Base-by-base conservation (phyloP, 139 green algal species). In the Tetraselmis striata region DNA sequence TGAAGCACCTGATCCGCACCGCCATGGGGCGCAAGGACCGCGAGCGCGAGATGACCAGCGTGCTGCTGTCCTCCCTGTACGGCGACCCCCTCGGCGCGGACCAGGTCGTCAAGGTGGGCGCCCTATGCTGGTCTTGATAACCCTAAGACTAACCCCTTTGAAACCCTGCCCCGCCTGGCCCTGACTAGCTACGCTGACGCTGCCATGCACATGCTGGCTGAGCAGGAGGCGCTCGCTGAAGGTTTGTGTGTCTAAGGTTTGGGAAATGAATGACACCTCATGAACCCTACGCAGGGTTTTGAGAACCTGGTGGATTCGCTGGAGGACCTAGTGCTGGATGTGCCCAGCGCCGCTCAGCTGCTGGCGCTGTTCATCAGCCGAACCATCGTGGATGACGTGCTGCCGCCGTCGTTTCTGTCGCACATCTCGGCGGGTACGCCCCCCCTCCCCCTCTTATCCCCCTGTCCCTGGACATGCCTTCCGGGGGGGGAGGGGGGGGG, bases 11-110 rank as follows among this genome's bases (percentile, higher is more conserved):
- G 80, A 75, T 98, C 24, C 92, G 86, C 0, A 76, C 91, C 32
- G 90, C 93, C 5, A 82, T 98, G 76, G 96, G 98, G 89, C 88
- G 93, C 59, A 91, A 96, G 67, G 91, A 96, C 83, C 86, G 93
- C 30, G 96, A 99, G 87, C 89, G 93, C n/a, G 96, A 99, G 90
- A 95, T 97, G 93, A 90, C 92, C 0, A 91, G 84, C 45, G 80
- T 88, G 67, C 90, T 98, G 83, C 91, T 99, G 0, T 94, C 86
- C 59, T 87, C 87, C 31, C 87, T 98, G 77, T 98, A 98, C 83
- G 90, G 89, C 31, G 93, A 97, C 18, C 45, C 18, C 18, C 45
- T 67, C 18, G 18, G 45, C 18, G 45, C 11, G 45, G 11, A 67
- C 11, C 45, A 67, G 18, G 45, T 67, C 11, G 18, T 67, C 11